Conservation (phyloP, 148 eudicot species). For the Chenopodium formosanum region DNA sequence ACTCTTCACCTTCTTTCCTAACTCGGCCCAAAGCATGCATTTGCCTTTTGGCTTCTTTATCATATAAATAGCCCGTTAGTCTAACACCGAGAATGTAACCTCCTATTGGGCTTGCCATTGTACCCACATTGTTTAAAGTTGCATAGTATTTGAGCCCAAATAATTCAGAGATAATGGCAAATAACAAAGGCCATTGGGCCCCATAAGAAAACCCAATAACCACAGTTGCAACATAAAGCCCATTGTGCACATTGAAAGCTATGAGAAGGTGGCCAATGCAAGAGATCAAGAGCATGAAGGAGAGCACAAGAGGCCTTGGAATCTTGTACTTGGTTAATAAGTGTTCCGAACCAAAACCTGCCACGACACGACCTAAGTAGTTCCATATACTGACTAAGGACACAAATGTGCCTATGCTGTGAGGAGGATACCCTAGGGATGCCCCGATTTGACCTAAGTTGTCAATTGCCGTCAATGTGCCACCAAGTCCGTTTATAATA, state of each 20-base stretch:
- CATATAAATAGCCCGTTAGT: neutral
- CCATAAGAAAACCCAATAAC: neutral
- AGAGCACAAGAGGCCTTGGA: neutral
- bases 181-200: neutral
- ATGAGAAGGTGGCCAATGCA: conserved; percentile 39
- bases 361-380: neutral
- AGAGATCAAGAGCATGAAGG: neutral
- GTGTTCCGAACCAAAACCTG: neutral
- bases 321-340: neutral
- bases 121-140: neutral
- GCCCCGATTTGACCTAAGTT: conserved; percentile 28
- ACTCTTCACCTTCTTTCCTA: neutral
- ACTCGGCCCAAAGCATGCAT: neutral
- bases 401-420: neutral
- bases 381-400: neutral
- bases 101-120: neutral
- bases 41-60: neutral
- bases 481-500: neutral
- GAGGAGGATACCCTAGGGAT: neutral
- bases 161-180: neutral
- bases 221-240: neutral
- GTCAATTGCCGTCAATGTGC: conserved; percentile 21
- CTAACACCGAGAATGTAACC: neutral
- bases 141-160: neutral
- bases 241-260: neutral